Evolutionary conservation across 1,284 basidiomycete species (phyloP).

Genomic region (Earliella scabrosa): DNA sequence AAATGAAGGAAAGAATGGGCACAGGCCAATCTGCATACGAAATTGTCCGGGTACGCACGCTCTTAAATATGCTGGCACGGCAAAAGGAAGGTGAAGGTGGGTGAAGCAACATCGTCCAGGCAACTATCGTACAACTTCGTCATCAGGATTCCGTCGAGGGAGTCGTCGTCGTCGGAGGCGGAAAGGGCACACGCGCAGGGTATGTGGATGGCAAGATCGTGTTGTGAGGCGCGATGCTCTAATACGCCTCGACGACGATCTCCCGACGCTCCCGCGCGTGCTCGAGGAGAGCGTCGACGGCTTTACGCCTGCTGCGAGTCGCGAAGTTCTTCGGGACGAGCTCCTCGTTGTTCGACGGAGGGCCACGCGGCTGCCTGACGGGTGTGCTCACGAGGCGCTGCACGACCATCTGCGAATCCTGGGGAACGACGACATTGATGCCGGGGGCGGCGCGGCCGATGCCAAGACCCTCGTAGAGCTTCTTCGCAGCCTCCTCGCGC

Average conservation of each 20-base stretch:
- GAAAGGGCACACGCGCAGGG: conserved; percentile 2
- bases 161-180: conserved; percentile 20
- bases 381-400: conserved; percentile 71
- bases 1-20: conserved; percentile 18
- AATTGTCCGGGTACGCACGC: conserved; percentile 33
- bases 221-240: conserved; percentile 30
- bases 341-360: conserved; percentile 85
- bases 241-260: conserved; percentile 54
- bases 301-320: conserved; percentile 75
- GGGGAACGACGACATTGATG: conserved; percentile 35
- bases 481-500: conserved; percentile 81
- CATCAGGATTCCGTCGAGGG: too few species aligned
- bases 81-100: conserved; percentile 30
- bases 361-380: conserved; percentile 83
- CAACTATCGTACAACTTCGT: conserved; percentile 32
- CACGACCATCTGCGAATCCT: conserved; percentile 32
- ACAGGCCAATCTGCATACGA: conserved; percentile 29
- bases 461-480: conserved; percentile 82
- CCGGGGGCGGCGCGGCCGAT: conserved; percentile 64
- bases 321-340: conserved; percentile 91
- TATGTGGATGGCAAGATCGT: not conserved
- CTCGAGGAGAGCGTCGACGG: conserved; percentile 78
- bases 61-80: conserved; percentile 32
- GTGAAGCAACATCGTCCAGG: conserved; percentile 21
- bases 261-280: conserved; percentile 72